These are phyloP conservation scores for Solanum sparsipilum DNA, from an alignment of 257 asterid species.

Conservation along the genomic window DNA sequence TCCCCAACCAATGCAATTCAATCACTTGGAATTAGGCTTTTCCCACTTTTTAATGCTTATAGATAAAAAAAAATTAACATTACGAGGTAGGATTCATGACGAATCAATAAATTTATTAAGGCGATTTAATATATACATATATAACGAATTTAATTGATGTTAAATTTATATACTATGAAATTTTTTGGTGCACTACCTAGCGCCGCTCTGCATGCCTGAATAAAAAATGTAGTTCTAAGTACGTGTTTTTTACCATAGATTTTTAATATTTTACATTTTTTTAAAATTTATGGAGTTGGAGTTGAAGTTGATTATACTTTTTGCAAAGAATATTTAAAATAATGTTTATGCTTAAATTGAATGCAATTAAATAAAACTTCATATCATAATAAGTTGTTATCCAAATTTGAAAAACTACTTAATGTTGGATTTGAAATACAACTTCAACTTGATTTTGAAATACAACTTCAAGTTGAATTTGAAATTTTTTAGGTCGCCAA, in stretches of 20 bases:
- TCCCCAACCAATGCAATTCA: neutral
- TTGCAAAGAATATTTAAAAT: neutral
- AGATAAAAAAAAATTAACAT: neutral
- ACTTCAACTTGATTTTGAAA: neutral
- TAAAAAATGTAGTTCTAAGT: neutral
- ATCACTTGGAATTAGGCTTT: conserved; percentile 50
- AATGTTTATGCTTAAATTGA: neutral
- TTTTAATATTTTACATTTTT: neutral
- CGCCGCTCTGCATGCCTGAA: neutral
- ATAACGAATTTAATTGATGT: neutral
- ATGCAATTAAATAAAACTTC: neutral
- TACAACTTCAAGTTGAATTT: neutral
- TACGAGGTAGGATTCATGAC: neutral
- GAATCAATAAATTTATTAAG: neutral
- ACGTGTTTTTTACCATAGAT: neutral
- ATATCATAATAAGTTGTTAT: neutral
- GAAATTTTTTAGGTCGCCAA: neutral
- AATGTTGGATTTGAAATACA: neutral
- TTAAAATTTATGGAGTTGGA: neutral
- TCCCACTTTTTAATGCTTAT: neutral
- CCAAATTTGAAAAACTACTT: neutral
- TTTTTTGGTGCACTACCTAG: neutral
- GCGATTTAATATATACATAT: neutral
- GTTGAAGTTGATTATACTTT: neutral
- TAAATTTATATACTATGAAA: neutral